Evolutionary conservation across 2,329 filamentous ascomycete genomes (phyloP).

Genomic region (Fusarium anthophilum): DNA sequence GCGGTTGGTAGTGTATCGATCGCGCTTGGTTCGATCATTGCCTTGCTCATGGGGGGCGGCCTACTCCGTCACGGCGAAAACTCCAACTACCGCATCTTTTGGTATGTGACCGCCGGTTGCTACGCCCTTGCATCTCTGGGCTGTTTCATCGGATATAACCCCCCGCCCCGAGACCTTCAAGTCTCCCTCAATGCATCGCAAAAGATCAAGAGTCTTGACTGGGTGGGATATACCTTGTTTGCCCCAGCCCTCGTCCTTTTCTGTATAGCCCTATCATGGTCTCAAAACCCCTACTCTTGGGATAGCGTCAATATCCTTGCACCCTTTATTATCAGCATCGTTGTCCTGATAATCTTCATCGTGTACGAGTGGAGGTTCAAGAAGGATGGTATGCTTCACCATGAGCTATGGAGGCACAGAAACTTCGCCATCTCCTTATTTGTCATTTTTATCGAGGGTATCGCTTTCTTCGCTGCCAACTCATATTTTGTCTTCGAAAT

Average conservation of each 20-base stretch:
- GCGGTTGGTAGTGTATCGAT: background rate
- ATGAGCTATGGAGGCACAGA: background rate
- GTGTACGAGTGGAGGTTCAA: background rate
- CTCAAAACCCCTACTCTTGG: background rate
- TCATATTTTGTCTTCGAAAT: background rate
- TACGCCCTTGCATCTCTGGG: background rate
- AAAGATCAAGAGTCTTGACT: background rate
- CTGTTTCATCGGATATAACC: background rate
- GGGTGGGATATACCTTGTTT: background rate
- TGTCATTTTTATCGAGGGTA: background rate
- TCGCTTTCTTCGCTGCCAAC: background rate
- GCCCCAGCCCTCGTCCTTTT: background rate
- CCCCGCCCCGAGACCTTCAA: background rate
- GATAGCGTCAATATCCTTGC: background rate
- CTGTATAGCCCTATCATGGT: background rate
- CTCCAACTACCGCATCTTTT: background rate
- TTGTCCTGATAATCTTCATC: background rate
- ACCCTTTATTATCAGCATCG: background rate
- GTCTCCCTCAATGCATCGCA: background rate
- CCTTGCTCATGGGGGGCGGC: background rate
- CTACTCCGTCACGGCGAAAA: background rate
- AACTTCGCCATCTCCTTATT: background rate
- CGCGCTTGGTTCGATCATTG: background rate
- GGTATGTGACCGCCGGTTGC: background rate
- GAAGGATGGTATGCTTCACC: background rate